These are phyloP conservation scores for Pseudogymnoascus sp. DNA, from an alignment of 2,329 filamentous ascomycete species.

Conservation along the genomic window DNA sequence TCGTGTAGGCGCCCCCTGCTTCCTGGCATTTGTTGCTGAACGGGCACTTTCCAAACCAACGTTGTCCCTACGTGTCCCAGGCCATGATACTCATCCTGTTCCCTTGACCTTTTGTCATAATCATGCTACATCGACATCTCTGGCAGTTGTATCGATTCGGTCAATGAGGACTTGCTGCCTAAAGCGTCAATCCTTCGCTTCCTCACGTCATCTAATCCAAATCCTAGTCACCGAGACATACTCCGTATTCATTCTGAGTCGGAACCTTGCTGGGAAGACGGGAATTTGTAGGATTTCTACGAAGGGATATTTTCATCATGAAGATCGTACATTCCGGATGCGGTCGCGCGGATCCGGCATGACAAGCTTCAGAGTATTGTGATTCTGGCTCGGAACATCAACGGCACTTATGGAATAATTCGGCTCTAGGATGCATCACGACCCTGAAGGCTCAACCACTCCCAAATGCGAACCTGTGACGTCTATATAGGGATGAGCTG, in stretches of 20 bases:
- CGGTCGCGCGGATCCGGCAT: not conserved
- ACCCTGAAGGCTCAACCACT: not conserved
- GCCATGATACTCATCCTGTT: not conserved
- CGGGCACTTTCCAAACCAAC: not conserved
- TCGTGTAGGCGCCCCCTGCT: not conserved
- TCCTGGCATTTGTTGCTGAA: not conserved
- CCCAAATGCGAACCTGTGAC: not conserved
- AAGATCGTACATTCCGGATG: not conserved
- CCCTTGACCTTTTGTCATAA: not conserved
- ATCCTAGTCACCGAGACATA: not conserved
- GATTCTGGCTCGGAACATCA: not conserved
- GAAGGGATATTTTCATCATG: not conserved
- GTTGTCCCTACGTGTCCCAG: not conserved
- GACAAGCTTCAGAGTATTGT: not conserved
- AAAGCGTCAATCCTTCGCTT: not conserved
- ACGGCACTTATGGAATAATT: not conserved
- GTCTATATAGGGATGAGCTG: not conserved
- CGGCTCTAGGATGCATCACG: not conserved
- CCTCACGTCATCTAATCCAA: not conserved
- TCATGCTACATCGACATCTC: not conserved
- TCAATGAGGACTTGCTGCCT: not conserved
- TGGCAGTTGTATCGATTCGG: not conserved
- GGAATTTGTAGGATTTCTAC: not conserved
- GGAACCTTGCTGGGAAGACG: not conserved
- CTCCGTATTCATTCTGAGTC: not conserved